These are phyloP conservation scores for Quercus mongolica DNA, from an alignment of 306 rosid species.

Conservation along the genomic window DNA sequence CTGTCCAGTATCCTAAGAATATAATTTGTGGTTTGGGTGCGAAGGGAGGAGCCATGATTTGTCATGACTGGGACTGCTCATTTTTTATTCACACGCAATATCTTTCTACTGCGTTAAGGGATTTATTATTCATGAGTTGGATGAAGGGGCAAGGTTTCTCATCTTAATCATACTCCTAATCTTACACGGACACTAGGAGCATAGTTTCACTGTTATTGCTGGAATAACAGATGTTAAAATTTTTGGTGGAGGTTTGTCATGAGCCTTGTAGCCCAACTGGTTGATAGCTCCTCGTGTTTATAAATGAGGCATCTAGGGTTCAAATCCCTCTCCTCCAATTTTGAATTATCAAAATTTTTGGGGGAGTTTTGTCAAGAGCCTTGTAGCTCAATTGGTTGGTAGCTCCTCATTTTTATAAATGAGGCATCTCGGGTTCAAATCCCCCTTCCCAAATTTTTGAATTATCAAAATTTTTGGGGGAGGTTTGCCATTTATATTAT, in stretches of 20 bases:
- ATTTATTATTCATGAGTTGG: slow-evolving; percentile 27
- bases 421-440: too few relatives aligned
- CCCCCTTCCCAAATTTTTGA: too few relatives aligned
- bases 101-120: slow-evolving; percentile 16
- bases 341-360: too few relatives aligned
- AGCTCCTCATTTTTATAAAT: too few relatives aligned
- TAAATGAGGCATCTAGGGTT: too few relatives aligned
- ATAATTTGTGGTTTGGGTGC: slow-evolving; percentile 94
- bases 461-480: too few relatives aligned
- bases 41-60: slow-evolving; percentile 41
- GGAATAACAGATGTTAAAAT: slow-evolving; percentile 12
- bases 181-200: slow-evolving; percentile 42
- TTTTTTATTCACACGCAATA: background rate
- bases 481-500: slow-evolving; percentile 17
- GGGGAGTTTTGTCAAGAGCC: slow-evolving; percentile 5
- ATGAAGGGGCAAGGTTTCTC: slow-evolving; percentile 19
- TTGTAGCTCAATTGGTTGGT: too few relatives aligned
- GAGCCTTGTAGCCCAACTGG: too few relatives aligned
- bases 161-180: slow-evolving; percentile 31
- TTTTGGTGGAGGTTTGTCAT: too few relatives aligned
- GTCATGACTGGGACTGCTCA: slow-evolving; percentile 35
- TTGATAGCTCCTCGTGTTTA: too few relatives aligned
- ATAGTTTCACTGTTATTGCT: slow-evolving; percentile 34
- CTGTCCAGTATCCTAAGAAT: slow-evolving; percentile 78
- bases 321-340: too few relatives aligned